phyloP scores from a whole-genome alignment of 2,329 filamentous ascomycete genomes.

The Arthroderma sp. region DNA sequence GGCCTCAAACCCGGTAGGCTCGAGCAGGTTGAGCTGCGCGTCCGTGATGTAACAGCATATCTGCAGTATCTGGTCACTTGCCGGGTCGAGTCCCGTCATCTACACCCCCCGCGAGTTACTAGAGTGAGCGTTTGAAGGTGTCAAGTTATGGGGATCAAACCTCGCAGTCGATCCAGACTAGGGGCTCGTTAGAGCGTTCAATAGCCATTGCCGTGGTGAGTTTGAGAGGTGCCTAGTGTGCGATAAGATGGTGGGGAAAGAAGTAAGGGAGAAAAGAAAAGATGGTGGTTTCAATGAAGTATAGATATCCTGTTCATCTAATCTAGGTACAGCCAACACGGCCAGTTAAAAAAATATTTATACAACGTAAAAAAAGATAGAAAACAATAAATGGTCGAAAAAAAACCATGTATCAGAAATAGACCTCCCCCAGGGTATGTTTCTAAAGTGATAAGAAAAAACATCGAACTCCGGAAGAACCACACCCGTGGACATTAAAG shows the following conservation, averaged over 20 bases:
- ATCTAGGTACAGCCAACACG: neutral
- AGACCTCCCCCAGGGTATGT: neutral
- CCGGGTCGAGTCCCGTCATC: conserved; percentile 83
- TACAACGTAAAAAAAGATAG: too few relatives aligned
- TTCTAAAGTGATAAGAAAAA: neutral
- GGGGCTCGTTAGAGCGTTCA: conserved; percentile 46
- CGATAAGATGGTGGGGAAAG: neutral
- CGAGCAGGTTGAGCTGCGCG: conserved; percentile 60
- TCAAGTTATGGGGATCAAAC: conserved; percentile 25
- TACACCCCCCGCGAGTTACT: conserved; percentile 30
- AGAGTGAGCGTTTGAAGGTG: neutral
- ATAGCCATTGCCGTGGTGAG: conserved; percentile 30
- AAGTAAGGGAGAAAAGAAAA: neutral
- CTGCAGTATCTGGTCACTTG: conserved; percentile 74
- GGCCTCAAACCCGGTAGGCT: conserved; percentile 64
- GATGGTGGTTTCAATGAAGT: neutral
- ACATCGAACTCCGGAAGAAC: neutral
- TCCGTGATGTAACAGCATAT: conserved; percentile 89
- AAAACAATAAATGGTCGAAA: neutral
- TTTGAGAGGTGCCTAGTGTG: neutral
- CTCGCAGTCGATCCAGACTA: conserved; percentile 81
- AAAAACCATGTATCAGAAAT: neutral
- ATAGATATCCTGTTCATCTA: neutral
- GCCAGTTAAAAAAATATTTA: too few relatives aligned
- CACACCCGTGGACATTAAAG: neutral